Conservation (phyloP, 495 filamentous ascomycete genomes). For the Lophiostoma macrostomum region DNA sequence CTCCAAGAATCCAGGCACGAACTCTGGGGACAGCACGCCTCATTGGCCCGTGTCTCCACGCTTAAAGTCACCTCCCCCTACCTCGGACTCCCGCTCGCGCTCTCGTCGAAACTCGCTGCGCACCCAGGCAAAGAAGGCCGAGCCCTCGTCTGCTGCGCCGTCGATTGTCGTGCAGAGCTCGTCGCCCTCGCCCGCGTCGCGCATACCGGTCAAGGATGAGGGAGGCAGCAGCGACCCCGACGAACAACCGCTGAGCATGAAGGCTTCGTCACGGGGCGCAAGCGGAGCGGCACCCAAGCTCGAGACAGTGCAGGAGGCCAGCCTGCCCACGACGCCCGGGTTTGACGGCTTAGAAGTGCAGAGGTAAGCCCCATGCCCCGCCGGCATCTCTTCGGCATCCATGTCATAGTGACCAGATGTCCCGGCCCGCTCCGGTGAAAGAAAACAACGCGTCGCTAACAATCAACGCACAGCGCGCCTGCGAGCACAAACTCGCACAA, state of each 20-base stretch:
- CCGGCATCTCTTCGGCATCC: background rate
- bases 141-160: conserved; percentile 38
- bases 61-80: conserved; percentile 65
- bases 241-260: conserved; percentile 53
- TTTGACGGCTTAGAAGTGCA: conserved; percentile 33
- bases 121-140: conserved; percentile 25
- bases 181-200: conserved; percentile 48
- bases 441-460: background rate
- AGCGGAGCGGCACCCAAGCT: conserved; percentile 67
- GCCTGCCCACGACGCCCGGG: conserved; percentile 71
- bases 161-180: conserved; percentile 56
- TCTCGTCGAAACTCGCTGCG: conserved; percentile 44
- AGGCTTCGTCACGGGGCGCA: conserved; percentile 63
- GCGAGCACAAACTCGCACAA: background rate
- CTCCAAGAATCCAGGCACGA: conserved; percentile 51
- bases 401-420: background rate
- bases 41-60: conserved; percentile 67
- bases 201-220: conserved; percentile 37
- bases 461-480: background rate
- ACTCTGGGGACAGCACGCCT: conserved; percentile 51
- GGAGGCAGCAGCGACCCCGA: conserved; percentile 46
- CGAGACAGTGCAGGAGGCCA: conserved; percentile 92
- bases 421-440: background rate
- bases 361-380: conserved; percentile 14
- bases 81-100: conserved; percentile 40